phyloP scores from a whole-genome alignment of 352 stramenopile species.

The Hyaloperonospora arabidopsidis region DNA sequence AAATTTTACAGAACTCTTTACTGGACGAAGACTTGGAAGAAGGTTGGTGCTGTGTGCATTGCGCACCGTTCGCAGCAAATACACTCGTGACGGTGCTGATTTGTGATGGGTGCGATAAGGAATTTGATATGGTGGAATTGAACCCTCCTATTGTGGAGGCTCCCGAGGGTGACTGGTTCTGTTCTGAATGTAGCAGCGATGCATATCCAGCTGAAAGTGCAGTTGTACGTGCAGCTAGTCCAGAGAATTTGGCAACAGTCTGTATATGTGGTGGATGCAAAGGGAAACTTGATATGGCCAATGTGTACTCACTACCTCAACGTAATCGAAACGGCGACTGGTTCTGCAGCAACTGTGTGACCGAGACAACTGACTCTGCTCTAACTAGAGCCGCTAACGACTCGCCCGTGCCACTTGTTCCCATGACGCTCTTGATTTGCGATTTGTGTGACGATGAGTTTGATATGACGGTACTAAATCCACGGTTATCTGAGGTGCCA shows the following conservation, averaged over 20 bases:
- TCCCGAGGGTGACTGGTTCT: slow-evolving; percentile 41
- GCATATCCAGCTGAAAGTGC: neutral
- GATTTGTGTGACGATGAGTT: slow-evolving; percentile 66
- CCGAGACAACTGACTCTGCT: neutral
- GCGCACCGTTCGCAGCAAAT: slow-evolving; percentile 4
- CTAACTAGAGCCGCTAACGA: neutral
- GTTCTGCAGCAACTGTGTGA: slow-evolving; percentile 31
- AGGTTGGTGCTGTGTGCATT: slow-evolving; percentile 35
- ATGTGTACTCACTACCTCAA: slow-evolving; percentile 33
- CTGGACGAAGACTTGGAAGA: slow-evolving; percentile 23
- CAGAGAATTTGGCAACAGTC: slow-evolving; percentile 26
- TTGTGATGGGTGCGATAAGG: slow-evolving; percentile 62
- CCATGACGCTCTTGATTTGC: slow-evolving; percentile 51
- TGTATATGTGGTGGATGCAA: slow-evolving; percentile 71
- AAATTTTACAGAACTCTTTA: slow-evolving; percentile 27
- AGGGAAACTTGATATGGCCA: slow-evolving; percentile 44
- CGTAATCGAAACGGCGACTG: slow-evolving; percentile 38
- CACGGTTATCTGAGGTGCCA: slow-evolving; percentile 39
- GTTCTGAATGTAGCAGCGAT: slow-evolving; percentile 11
- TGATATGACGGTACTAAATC: slow-evolving; percentile 44
- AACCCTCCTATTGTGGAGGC: slow-evolving; percentile 39
- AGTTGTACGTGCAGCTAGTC: neutral
- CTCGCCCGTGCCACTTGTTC: slow-evolving; percentile 5
- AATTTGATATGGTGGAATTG: slow-evolving; percentile 51
- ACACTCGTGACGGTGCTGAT: slow-evolving; percentile 35